Evolutionary conservation across 768 basidiomycete genomes (phyloP).

Genomic region (Amanita inopinata): DNA sequence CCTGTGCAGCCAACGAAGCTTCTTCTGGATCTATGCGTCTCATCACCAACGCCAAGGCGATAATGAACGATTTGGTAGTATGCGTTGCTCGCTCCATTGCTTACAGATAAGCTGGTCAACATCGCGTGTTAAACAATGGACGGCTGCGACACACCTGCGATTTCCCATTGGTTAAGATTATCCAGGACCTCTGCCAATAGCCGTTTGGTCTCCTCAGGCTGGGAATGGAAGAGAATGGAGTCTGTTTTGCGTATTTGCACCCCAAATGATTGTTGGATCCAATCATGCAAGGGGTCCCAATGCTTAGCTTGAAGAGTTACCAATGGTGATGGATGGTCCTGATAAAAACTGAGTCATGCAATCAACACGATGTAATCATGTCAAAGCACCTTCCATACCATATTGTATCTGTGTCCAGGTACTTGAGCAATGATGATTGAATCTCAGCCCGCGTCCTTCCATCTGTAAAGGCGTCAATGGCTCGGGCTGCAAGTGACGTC

Average conservation of each 20-base stretch:
- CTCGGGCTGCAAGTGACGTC: constrained; percentile 89
- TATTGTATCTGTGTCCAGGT: constrained; percentile 91
- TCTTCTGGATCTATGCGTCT: constrained; percentile 71
- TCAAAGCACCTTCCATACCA: constrained; percentile 39
- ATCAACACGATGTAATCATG: not conserved
- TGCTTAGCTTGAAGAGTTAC: constrained; percentile 70
- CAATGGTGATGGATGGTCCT: constrained; percentile 65
- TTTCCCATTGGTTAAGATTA: constrained; percentile 70
- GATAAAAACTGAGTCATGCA: constrained; percentile 56
- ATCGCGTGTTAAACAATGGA: not conserved
- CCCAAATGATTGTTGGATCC: constrained; percentile 60
- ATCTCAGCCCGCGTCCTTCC: constrained; percentile 49
- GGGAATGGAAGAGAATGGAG: constrained; percentile 61
- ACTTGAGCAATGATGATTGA: constrained; percentile 60
- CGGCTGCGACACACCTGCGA: constrained; percentile 63
- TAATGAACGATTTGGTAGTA: constrained; percentile 83
- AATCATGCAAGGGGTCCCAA: constrained; percentile 83
- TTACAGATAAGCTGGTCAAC: constrained; percentile 19
- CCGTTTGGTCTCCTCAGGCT: constrained; percentile 58
- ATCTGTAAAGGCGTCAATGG: constrained; percentile 69
- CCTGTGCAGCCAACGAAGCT: constrained; percentile 76
- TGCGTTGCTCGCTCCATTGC: constrained; percentile 90
- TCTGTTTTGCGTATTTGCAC: constrained; percentile 61
- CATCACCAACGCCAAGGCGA: constrained; percentile 76
- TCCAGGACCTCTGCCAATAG: constrained; percentile 50